Percentiles rank a stretch among this genome's conserved stretches.
These are phyloP conservation scores for Penicillium sp. DNA, from an alignment of 2,329 filamentous ascomycete species.

Conservation along the genomic window DNA sequence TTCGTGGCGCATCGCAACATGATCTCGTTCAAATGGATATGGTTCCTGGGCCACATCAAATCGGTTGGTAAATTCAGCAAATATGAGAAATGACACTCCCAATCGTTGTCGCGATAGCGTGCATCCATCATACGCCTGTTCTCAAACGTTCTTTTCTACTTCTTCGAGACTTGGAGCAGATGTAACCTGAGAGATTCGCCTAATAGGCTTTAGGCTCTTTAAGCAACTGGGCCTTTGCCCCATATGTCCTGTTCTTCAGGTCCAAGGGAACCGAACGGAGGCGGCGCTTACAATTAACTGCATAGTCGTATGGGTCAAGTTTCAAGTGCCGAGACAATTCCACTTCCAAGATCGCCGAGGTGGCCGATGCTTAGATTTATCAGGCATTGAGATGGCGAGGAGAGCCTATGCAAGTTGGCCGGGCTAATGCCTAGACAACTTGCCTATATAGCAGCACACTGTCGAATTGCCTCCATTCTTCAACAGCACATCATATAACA, in stretches of 20 bases:
- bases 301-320: not conserved
- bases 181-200: not conserved
- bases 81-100: not conserved
- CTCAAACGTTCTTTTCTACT: not conserved
- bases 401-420: not conserved
- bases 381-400: not conserved
- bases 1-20: not conserved
- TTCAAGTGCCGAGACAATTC: no score
- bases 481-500: conserved; percentile 3
- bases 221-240: not conserved
- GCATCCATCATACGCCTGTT: not conserved
- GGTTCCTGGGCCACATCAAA: not conserved
- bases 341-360: not conserved
- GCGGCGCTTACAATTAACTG: not conserved
- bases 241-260: no score
- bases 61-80: no score
- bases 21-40: no score
- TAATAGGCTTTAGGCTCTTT: not conserved
- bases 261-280: no score
- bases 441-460: no score
- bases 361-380: not conserved
- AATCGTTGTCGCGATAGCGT: not conserved
- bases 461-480: not conserved
- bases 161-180: not conserved
- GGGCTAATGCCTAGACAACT: not conserved